Evolutionary conservation across 169 alveolate species (phyloP).

Genomic region (Babesia gibsoni): DNA sequence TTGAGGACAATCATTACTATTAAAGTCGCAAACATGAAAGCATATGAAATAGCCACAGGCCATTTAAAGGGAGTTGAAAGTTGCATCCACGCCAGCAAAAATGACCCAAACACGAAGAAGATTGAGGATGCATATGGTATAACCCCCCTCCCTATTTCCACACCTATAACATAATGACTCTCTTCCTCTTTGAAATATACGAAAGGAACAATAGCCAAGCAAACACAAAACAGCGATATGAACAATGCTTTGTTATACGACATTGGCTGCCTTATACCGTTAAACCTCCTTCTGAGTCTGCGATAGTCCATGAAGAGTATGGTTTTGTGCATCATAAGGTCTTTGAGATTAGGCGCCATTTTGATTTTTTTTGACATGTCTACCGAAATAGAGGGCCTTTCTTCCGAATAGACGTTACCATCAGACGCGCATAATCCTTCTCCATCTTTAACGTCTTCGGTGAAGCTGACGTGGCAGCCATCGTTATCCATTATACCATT

Average conservation of each 20-base stretch:
- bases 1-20: conserved; percentile 59
- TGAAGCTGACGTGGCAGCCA: no score
- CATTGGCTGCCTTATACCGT: conserved; percentile 77
- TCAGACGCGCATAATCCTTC: no score
- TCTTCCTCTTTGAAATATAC: conserved; percentile 8
- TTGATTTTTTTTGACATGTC: background rate
- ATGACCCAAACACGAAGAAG: conserved; percentile 45
- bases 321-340: conserved; percentile 58
- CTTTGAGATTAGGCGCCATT: conserved; percentile 5
- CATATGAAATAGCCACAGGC: conserved; percentile 72
- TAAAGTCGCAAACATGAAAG: conserved; percentile 67
- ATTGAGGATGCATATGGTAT: conserved; percentile 32
- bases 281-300: conserved; percentile 73
- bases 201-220: conserved; percentile 65
- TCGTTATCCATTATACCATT: no score
- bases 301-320: conserved; percentile 78
- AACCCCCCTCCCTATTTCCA: conserved; percentile 38
- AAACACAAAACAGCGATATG: conserved; percentile 69
- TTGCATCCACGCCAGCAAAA: conserved; percentile 72
- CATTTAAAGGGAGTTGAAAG: conserved; percentile 66
- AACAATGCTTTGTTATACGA: conserved; percentile 73
- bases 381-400: background rate
- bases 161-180: conserved; percentile 17
- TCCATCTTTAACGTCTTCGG: no score
- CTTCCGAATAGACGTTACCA: no score